Percentiles rank a stretch among this genome's conserved stretches.
Conservation (phyloP, 257 asterid genomes). For the Solanum gandarillasii region DNA sequence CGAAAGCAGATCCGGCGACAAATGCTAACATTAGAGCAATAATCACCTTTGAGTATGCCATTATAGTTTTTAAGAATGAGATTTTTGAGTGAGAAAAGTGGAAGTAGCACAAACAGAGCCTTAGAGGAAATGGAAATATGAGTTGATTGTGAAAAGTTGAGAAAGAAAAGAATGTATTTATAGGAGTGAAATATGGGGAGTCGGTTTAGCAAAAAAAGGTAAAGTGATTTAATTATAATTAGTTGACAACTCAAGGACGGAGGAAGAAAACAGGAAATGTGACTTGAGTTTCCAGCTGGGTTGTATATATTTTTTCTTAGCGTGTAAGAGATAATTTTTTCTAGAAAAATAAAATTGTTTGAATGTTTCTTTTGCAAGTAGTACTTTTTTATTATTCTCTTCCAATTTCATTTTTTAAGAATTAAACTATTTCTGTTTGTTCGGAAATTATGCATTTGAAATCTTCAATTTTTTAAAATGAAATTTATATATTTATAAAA, state of each 20-base stretch:
- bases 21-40: slow-evolving; percentile 21
- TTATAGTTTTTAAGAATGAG: neutral
- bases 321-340: neutral
- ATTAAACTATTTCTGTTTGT: no score
- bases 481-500: no score
- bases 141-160: neutral
- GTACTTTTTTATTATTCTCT: neutral
- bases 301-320: neutral
- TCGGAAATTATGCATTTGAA: no score
- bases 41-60: slow-evolving; percentile 18
- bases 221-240: neutral
- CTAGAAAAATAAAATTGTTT: neutral
- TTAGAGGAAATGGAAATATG: neutral
- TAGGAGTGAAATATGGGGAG: neutral
- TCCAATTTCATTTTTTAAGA: no score
- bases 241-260: neutral
- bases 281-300: neutral
- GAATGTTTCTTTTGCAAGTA: neutral
- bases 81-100: neutral
- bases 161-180: neutral
- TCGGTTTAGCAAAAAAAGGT: no score
- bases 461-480: no score
- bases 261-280: neutral
- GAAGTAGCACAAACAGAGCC: neutral
- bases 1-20: slow-evolving; percentile 23